phyloP scores from a whole-genome alignment of 1,284 basidiomycete genomes.

The Boletus coffeatus region DNA sequence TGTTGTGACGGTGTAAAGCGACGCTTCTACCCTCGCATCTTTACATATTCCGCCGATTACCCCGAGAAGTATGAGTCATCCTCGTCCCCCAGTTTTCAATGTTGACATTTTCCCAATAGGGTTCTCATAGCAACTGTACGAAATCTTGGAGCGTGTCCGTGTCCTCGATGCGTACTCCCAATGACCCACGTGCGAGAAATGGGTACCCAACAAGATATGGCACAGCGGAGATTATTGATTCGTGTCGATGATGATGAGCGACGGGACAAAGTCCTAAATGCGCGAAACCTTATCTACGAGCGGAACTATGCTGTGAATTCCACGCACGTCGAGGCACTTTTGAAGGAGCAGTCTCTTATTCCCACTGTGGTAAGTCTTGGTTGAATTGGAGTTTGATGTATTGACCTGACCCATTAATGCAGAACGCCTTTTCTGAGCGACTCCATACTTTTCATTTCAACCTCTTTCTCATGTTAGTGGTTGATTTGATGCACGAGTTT shows the following conservation, averaged over 20 bases:
- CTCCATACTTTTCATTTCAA: no score
- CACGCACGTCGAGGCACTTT: slow-evolving; percentile 3
- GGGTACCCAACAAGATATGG: background rate
- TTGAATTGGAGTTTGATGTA: background rate
- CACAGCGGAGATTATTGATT: background rate
- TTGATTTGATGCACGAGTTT: no score
- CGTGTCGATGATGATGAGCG: slow-evolving; percentile 1
- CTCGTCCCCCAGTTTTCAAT: background rate
- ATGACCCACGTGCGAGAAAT: slow-evolving; percentile 10
- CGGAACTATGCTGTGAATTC: slow-evolving; percentile 10
- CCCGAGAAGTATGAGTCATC: slow-evolving; percentile 25
- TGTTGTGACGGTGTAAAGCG: slow-evolving; percentile 18
- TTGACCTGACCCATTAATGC: background rate
- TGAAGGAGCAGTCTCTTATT: slow-evolving; percentile 11
- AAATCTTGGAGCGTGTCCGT: slow-evolving; percentile 27
- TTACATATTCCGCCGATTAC: slow-evolving; percentile 28
- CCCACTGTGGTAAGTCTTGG: background rate
- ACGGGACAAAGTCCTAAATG: slow-evolving; percentile 4
- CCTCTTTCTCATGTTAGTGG: no score
- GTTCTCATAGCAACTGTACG: slow-evolving; percentile 25
- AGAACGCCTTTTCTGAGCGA: background rate
- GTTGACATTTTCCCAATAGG: slow-evolving; percentile 13
- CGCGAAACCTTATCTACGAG: slow-evolving; percentile 14
- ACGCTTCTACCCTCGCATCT: slow-evolving; percentile 18
- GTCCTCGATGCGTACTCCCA: slow-evolving; percentile 29